Conservation (phyloP, 257 asterid species). For the Solanum verrucosum region DNA sequence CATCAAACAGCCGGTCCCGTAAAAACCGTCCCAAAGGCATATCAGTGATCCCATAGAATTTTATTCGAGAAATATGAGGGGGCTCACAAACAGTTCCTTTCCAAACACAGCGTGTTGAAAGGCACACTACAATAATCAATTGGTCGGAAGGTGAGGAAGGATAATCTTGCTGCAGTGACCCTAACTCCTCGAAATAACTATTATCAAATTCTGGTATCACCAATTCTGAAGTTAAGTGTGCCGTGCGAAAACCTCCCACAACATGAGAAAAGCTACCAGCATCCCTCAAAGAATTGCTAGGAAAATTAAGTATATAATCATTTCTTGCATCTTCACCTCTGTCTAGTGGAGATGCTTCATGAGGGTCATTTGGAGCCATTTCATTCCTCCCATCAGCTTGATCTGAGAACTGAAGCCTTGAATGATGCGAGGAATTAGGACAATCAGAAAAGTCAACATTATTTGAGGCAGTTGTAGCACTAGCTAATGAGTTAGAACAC, state of each 20-base stretch:
- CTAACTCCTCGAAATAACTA: conserved; percentile 26
- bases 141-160: conserved; percentile 87
- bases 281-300: conserved; percentile 9
- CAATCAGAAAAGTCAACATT: not conserved
- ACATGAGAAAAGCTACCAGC: conserved; percentile 8
- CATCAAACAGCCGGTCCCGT: conserved; percentile 84
- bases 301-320: not conserved
- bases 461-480: not conserved
- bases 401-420: not conserved
- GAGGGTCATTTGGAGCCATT: not conserved
- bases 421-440: not conserved
- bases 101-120: conserved; percentile 87
- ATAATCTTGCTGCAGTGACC: conserved; percentile 54
- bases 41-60: conserved; percentile 81
- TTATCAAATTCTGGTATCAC: not conserved
- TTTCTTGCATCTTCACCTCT: not conserved
- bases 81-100: conserved; percentile 94
- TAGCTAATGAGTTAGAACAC: not conserved
- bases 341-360: not conserved
- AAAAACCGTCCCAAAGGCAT: conserved; percentile 93
- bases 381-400: not conserved
- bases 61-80: conserved; percentile 77
- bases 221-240: not conserved
- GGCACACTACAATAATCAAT: conserved; percentile 82
- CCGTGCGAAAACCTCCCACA: not conserved